phyloP scores from a whole-genome alignment of 306 rosid species.

The Glycine latifolia region DNA sequence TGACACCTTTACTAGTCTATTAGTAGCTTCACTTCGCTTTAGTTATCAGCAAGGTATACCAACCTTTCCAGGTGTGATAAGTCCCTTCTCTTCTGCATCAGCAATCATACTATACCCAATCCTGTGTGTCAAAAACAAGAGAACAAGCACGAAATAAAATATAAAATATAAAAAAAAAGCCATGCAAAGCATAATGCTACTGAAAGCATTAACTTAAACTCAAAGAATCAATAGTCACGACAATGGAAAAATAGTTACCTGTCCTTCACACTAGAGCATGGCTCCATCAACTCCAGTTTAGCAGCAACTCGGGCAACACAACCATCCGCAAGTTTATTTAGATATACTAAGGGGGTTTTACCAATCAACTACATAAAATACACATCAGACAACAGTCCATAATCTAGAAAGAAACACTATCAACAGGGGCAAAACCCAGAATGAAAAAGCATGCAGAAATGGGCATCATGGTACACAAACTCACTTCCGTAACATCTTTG shows the following conservation, averaged over 20 bases:
- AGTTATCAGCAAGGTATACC: conserved; percentile 38
- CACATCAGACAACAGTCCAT: background rate
- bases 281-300: conserved; percentile 74
- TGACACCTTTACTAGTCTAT: conserved; percentile 13
- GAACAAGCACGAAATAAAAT: conserved; percentile 7
- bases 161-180: background rate
- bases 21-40: conserved; percentile 12
- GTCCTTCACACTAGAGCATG: conserved; percentile 76
- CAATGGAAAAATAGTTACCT: conserved; percentile 48
- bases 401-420: conserved; percentile 26
- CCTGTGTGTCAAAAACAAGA: conserved; percentile 49
- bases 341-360: conserved; percentile 73
- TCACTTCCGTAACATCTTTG: conserved; percentile 71
- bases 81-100: conserved; percentile 71
- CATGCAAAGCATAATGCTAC: conserved; percentile 2
- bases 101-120: conserved; percentile 78
- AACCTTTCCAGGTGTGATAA: conserved; percentile 69
- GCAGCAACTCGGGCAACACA: conserved; percentile 71
- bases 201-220: conserved; percentile 10
- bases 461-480: conserved; percentile 22
- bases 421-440: background rate
- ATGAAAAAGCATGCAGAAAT: conserved; percentile 3
- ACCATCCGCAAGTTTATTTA: conserved; percentile 59
- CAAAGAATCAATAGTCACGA: background rate
- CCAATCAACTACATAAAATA: conserved; percentile 60